Conservation (phyloP, 768 basidiomycete species). For the Mycena kentingensis region DNA sequence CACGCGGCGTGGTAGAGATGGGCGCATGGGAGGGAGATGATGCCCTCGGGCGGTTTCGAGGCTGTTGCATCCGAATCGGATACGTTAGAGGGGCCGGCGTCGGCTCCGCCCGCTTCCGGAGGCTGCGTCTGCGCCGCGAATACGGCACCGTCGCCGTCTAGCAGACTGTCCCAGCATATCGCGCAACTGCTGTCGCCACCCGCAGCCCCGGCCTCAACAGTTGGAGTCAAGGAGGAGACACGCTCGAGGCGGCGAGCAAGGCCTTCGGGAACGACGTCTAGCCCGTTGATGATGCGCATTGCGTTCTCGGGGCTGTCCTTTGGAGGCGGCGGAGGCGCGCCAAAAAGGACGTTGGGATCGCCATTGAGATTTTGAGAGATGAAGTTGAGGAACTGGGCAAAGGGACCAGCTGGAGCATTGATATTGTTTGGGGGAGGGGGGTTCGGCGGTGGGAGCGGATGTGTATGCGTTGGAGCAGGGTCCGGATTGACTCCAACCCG, state of each 20-base stretch:
- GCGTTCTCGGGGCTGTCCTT: slow-evolving; percentile 72
- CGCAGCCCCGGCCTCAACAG: slow-evolving; percentile 32
- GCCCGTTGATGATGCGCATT: slow-evolving; percentile 57
- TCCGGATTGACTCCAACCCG: slow-evolving; percentile 43
- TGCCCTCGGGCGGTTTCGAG: slow-evolving; percentile 35
- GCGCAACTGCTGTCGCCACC: slow-evolving; percentile 58
- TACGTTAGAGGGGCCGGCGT: slow-evolving; percentile 26
- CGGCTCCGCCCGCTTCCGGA: slow-evolving; percentile 1
- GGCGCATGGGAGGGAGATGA: slow-evolving; percentile 75
- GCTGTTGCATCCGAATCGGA: slow-evolving; percentile 20
- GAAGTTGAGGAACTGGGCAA: slow-evolving; percentile 26
- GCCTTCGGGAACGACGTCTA: slow-evolving; percentile 69
- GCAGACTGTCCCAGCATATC: slow-evolving; percentile 73
- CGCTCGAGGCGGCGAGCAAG: slow-evolving; percentile 66
- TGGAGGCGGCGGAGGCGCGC: slow-evolving; percentile 26
- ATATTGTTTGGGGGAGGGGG: slow-evolving; percentile 5
- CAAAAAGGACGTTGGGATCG: slow-evolving; percentile 15
- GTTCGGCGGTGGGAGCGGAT: slow-evolving; percentile 2
- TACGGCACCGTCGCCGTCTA: slow-evolving; percentile 47
- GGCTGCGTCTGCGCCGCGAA: slow-evolving; percentile 20
- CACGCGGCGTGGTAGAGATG: slow-evolving; percentile 82
- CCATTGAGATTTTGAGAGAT: slow-evolving; percentile 20
- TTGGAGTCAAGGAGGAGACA: slow-evolving; percentile 42
- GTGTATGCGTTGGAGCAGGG: slow-evolving; percentile 17
- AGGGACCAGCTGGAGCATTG: neutral